These are phyloP conservation scores for Ustilago nuda DNA, from an alignment of 1,284 basidiomycete genomes.

Conservation along the genomic window DNA sequence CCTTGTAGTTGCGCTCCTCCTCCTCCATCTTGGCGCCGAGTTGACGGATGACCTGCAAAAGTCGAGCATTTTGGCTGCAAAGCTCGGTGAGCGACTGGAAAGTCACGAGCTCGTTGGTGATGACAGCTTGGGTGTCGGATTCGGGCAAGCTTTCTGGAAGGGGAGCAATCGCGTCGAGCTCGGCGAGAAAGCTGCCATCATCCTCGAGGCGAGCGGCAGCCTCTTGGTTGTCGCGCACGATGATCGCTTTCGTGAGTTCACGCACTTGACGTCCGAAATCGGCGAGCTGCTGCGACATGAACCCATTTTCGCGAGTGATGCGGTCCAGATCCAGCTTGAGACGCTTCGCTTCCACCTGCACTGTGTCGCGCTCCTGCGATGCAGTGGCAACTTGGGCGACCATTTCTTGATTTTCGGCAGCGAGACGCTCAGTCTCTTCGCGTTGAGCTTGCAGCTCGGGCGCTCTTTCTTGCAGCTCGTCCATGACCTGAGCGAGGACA, in stretches of 20 bases:
- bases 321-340: slow-evolving; percentile 75
- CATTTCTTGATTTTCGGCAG: slow-evolving; percentile 55
- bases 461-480: slow-evolving; percentile 63
- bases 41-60: slow-evolving; percentile 85
- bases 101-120: slow-evolving; percentile 88
- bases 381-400: slow-evolving; percentile 45
- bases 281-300: slow-evolving; percentile 77
- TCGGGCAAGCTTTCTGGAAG: slow-evolving; percentile 35
- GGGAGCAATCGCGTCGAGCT: slow-evolving; percentile 55
- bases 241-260: slow-evolving; percentile 80
- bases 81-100: slow-evolving; percentile 84
- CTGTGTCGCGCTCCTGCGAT: slow-evolving; percentile 51
- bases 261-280: slow-evolving; percentile 91
- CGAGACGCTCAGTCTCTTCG: slow-evolving; percentile 62
- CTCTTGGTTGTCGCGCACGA: slow-evolving; percentile 82
- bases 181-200: slow-evolving; percentile 65
- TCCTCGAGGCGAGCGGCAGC: slow-evolving; percentile 80
- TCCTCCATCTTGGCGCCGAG: slow-evolving; percentile 68
- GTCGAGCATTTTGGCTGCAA: slow-evolving; percentile 88
- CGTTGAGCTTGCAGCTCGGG: slow-evolving; percentile 65
- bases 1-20: slow-evolving; percentile 62
- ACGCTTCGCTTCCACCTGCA: slow-evolving; percentile 74
- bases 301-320: slow-evolving; percentile 75
- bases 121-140: slow-evolving; percentile 74
- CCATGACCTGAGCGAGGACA: slow-evolving; percentile 64